A percentile compares a stretch with the other conserved stretches of the same genome.
phyloP scores from a whole-genome alignment of 192 early-diverging fungal species.

The Dispira parvispora region DNA sequence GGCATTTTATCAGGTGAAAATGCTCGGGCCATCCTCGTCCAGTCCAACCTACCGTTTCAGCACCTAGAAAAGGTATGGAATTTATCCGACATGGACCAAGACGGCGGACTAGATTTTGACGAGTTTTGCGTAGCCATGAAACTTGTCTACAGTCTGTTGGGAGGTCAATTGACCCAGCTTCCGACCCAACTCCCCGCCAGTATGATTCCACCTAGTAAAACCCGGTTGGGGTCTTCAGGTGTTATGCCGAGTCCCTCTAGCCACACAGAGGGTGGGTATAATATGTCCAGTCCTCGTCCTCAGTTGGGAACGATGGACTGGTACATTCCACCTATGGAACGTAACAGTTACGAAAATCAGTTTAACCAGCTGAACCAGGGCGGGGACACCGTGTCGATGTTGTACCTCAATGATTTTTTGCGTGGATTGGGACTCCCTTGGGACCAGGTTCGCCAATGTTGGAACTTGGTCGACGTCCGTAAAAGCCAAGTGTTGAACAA shows the following conservation, averaged over 20 bases:
- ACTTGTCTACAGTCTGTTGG: conserved; percentile 52
- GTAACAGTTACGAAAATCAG: conserved; percentile 34
- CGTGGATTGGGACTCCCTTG: conserved; percentile 19
- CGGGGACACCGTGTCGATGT: conserved; percentile 16
- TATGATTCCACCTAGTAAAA: conserved; percentile 50
- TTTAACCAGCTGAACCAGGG: conserved; percentile 23
- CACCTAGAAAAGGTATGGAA: conserved; percentile 37
- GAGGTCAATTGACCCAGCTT: conserved; percentile 28
- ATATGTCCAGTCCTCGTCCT: too few species aligned
- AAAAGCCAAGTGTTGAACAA: conserved; percentile 30
- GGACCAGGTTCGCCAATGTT: conserved; percentile 18
- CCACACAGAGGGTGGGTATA: too few species aligned
- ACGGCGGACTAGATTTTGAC: conserved; percentile 66
- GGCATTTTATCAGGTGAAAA: conserved; percentile 23
- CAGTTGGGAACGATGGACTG: conserved; percentile 14
- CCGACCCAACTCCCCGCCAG: conserved; percentile 41
- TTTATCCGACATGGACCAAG: conserved; percentile 67
- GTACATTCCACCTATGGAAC: conserved; percentile 41
- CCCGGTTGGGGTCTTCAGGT: conserved; percentile 15
- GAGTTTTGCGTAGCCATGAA: conserved; percentile 68
- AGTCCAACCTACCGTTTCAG: conserved; percentile 24
- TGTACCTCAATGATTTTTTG: conserved; percentile 28
- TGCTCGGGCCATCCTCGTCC: conserved; percentile 25
- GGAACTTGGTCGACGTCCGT: conserved; percentile 29
- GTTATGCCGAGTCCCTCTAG: too few species aligned